A percentile compares a stretch with the other conserved stretches of the same genome.
Conservation (phyloP, 176 grass and related monocot genomes). For the Leersia perrieri region DNA sequence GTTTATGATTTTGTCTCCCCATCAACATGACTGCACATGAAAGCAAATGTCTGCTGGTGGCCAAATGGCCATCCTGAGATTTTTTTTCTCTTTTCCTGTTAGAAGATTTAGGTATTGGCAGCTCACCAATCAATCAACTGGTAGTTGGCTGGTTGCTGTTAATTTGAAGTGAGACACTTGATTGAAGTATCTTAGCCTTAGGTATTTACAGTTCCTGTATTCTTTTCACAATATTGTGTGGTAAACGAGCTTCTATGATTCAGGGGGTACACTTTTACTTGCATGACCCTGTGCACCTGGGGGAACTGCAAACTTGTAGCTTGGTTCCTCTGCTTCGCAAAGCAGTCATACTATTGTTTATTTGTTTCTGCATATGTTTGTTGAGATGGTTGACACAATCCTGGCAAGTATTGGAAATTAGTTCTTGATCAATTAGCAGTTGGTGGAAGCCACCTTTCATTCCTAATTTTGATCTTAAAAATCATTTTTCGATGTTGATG, state of each 20-base stretch:
- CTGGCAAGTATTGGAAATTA: constrained; percentile 21
- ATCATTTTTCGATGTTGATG: constrained; percentile 38
- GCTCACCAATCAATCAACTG: constrained; percentile 36
- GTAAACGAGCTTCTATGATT: constrained; percentile 1
- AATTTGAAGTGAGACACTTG: constrained; percentile 6
- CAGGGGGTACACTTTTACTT: constrained; percentile 15
- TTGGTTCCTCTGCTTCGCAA: constrained; percentile 16
- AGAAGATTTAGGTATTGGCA: constrained; percentile 35
- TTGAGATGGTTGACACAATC: constrained; percentile 12
- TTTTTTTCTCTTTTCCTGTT: constrained; percentile 15
- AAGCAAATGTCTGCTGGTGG: constrained; percentile 30
- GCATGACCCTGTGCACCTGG: constrained; percentile 3
- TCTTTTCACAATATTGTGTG: neutral
- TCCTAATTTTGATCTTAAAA: constrained; percentile 41
- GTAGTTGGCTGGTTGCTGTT: constrained; percentile 29
- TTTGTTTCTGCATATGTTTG: constrained; percentile 4
- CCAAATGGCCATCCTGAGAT: constrained; percentile 1
- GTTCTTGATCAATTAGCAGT: constrained; percentile 36
- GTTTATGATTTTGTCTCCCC: constrained; percentile 21
- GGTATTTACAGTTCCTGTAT: neutral
- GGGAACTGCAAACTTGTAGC: neutral
- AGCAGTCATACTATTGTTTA: constrained; percentile 1
- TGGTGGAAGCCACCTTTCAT: constrained; percentile 52
- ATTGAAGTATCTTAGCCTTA: neutral
- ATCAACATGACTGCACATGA: constrained; percentile 26